A percentile compares a stretch with the other conserved stretches of the same genome.
Conservation (phyloP, 2,329 filamentous ascomycete genomes). For the Talaromyces sp. region DNA sequence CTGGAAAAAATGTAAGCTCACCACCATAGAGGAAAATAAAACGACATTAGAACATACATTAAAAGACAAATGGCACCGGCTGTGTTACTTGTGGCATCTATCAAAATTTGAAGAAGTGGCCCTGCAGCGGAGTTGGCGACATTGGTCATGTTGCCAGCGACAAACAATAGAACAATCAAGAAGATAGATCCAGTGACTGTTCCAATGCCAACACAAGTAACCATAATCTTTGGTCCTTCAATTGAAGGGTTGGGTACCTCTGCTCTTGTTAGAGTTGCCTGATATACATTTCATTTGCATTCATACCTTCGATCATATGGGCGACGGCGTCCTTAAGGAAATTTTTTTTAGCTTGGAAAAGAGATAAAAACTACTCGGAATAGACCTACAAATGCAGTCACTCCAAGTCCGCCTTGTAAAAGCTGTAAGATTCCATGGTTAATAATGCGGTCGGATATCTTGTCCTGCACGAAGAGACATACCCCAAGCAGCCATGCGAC, state of each 20-base stretch:
- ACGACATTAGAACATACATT: conserved; percentile 51
- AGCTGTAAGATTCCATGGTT: conserved; percentile 22
- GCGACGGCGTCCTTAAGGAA: conserved; percentile 36
- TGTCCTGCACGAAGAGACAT: conserved; percentile 6
- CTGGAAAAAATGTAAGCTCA: conserved; percentile 19
- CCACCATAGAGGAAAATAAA: not conserved
- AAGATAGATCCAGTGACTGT: conserved; percentile 65
- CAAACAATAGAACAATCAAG: conserved; percentile 64
- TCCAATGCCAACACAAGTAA: conserved; percentile 64
- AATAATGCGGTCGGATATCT: not conserved
- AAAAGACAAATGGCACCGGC: conserved; percentile 65
- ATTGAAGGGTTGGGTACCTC: conserved; percentile 48
- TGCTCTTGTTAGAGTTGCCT: conserved; percentile 3
- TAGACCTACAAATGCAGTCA: conserved; percentile 54
- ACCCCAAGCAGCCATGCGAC: conserved; percentile 51
- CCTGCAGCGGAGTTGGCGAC: conserved; percentile 60
- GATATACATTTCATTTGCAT: not conserved
- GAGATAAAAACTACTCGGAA: not conserved
- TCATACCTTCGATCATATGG: conserved; percentile 54
- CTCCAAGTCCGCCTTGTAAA: conserved; percentile 53
- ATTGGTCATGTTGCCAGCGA: conserved; percentile 58
- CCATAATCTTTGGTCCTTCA: conserved; percentile 67
- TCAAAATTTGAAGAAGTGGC: conserved; percentile 64
- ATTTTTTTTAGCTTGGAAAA: not conserved
- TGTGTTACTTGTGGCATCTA: conserved; percentile 63